phyloP scores from a whole-genome alignment of 805 yeast genomes.

The Lipomyces starkeyi region DNA sequence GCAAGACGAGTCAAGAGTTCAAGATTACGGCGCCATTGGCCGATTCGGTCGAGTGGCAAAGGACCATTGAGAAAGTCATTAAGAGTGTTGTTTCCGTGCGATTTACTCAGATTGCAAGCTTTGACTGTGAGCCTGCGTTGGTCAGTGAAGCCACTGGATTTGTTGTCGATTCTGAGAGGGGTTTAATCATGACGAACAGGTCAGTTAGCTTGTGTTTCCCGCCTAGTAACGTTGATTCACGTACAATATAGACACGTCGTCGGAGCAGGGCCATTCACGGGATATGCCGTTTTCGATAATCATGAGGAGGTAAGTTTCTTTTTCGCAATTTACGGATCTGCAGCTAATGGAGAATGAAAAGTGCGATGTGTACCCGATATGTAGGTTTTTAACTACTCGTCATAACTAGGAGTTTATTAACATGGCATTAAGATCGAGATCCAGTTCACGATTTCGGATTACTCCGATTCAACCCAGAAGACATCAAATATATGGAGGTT shows the following conservation, averaged over 20 bases:
- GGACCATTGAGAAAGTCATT: conserved; percentile 80
- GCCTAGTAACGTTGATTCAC: neutral
- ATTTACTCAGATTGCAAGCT: conserved; percentile 82
- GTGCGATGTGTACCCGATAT: conserved; percentile 35
- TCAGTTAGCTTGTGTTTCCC: neutral
- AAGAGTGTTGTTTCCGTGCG: conserved; percentile 87
- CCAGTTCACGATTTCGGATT: conserved; percentile 97
- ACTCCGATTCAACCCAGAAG: conserved; percentile 72
- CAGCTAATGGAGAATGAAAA: conserved; percentile 7
- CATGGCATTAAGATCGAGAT: conserved; percentile 66
- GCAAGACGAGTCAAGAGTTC: neutral
- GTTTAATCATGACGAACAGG: conserved; percentile 80
- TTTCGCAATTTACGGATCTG: conserved; percentile 44
- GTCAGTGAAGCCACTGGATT: conserved; percentile 95
- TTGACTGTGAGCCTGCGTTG: conserved; percentile 81
- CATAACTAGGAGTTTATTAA: neutral
- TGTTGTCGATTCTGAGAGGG: conserved; percentile 81
- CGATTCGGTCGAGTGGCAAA: conserved; percentile 63
- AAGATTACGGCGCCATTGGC: conserved; percentile 10
- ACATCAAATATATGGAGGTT: conserved; percentile 74
- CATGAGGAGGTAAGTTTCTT: conserved; percentile 94
- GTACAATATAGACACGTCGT: conserved; percentile 75
- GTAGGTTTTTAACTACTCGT: neutral
- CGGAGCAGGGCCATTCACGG: conserved; percentile 92
- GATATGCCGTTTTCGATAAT: conserved; percentile 90